A percentile compares a stretch with the other conserved stretches of the same genome.
These are phyloP conservation scores for Cyclocybe aegerita DNA, from an alignment of 768 basidiomycete species.

Conservation along the genomic window DNA sequence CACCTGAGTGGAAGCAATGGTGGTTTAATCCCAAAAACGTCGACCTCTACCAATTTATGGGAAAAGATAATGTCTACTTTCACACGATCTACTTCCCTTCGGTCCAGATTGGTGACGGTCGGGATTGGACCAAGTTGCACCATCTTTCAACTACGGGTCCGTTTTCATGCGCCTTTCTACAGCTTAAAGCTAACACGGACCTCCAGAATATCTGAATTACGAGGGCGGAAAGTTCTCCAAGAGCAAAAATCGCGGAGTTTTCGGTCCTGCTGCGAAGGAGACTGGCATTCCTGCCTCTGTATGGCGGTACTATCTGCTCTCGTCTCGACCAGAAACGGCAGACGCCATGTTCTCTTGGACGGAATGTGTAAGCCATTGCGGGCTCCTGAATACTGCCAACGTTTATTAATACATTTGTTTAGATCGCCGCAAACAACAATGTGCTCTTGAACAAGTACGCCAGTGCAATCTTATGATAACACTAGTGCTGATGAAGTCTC, in stretches of 20 bases:
- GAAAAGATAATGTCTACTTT: slow-evolving; percentile 99
- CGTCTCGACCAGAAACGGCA: slow-evolving; percentile 88
- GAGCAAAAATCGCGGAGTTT: slow-evolving; percentile 94
- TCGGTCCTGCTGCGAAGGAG: slow-evolving; percentile 91
- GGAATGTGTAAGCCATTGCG: slow-evolving; percentile 67
- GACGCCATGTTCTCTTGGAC: slow-evolving; percentile 98
- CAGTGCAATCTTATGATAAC: not conserved
- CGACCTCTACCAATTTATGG: slow-evolving; percentile 97
- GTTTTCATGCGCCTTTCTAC: slow-evolving; percentile 13
- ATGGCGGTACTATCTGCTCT: slow-evolving; percentile 95
- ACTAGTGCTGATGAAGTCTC: not conserved
- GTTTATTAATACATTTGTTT: slow-evolving; percentile 5
- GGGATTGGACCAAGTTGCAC: slow-evolving; percentile 91
- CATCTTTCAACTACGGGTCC: slow-evolving; percentile 93
- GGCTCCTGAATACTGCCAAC: not conserved
- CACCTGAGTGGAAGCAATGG: slow-evolving; percentile 94
- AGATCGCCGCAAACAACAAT: slow-evolving; percentile 93
- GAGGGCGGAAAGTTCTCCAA: slow-evolving; percentile 99
- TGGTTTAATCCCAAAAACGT: slow-evolving; percentile 94
- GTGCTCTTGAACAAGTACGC: slow-evolving; percentile 89
- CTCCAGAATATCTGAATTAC: slow-evolving; percentile 91
- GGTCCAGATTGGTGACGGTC: slow-evolving; percentile 84
- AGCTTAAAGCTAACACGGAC: no score
- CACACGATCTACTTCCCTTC: slow-evolving; percentile 96
- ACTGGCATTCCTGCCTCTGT: slow-evolving; percentile 93